phyloP scores from a whole-genome alignment of 306 rosid genomes.

The cucumber (Cucumis sativus) region Cucumber_9930_V3 NC_026659.2:31691001-31691500 shows the following conservation, averaged over 20 bases:
- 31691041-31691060: slow-evolving; percentile 81
- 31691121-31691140: slow-evolving; percentile 53
- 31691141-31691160: slow-evolving; percentile 64
- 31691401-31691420: slow-evolving; percentile 42
- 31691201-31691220: slow-evolving; percentile 84
- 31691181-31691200: slow-evolving; percentile 77
- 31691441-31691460: slow-evolving; percentile 71
- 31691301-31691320: slow-evolving; percentile 74
- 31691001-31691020: slow-evolving; percentile 95
- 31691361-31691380: slow-evolving; percentile 70
- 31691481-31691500: slow-evolving; percentile 92
- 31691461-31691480: slow-evolving; percentile 97
- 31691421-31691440: slow-evolving; percentile 40
- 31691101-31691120: slow-evolving; percentile 69
- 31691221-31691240: slow-evolving; percentile 52
- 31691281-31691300: slow-evolving; percentile 83
- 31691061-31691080: slow-evolving; percentile 88
- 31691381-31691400: slow-evolving; percentile 37
- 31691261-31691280: slow-evolving; percentile 42
- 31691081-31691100: slow-evolving; percentile 87
- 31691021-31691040: slow-evolving; percentile 80
- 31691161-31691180: slow-evolving; percentile 67
- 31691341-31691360: slow-evolving; percentile 49
- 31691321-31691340: slow-evolving; percentile 58
- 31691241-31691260: slow-evolving; percentile 36